These are phyloP conservation scores for Naganishia onofrii DNA, from an alignment of 768 basidiomycete genomes.

Conservation along the genomic window DNA sequence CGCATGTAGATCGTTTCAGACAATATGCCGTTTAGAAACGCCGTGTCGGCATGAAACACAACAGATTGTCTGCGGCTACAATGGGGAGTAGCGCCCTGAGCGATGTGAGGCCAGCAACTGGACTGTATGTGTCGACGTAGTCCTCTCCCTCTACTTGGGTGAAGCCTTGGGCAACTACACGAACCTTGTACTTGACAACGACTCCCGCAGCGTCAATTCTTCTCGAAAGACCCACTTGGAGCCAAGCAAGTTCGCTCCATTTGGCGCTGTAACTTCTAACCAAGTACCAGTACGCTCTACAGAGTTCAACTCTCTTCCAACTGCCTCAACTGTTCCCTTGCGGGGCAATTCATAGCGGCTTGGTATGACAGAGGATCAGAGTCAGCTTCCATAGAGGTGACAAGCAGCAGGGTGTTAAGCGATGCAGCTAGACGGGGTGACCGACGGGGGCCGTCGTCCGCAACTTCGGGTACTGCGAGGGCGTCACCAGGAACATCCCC, in stretches of 20 bases:
- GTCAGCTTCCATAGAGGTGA: background rate
- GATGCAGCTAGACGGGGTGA: background rate
- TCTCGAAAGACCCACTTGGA: conserved; percentile 55
- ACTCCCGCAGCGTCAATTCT: conserved; percentile 54
- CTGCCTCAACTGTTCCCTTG: conserved; percentile 35
- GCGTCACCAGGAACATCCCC: no score
- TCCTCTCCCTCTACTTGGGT: background rate
- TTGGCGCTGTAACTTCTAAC: conserved; percentile 44
- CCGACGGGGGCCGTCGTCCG: no score
- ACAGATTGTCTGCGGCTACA: background rate
- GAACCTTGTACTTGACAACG: conserved; percentile 54
- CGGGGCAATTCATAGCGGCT: conserved; percentile 4
- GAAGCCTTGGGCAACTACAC: conserved; percentile 30
- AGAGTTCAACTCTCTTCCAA: conserved; percentile 40
- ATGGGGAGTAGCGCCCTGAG: background rate
- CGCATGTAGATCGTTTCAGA: background rate
- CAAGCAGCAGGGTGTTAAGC: background rate
- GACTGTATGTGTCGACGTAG: conserved; percentile 11
- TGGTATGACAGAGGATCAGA: background rate
- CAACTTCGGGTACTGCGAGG: no score
- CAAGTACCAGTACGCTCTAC: conserved; percentile 50
- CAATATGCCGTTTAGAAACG: conserved; percentile 10
- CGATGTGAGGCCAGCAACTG: background rate
- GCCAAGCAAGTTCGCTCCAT: conserved; percentile 48
- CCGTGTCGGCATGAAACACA: background rate